These are phyloP conservation scores for Lipomyces anomalus DNA, from an alignment of 805 yeast species.

Conservation along the genomic window DNA sequence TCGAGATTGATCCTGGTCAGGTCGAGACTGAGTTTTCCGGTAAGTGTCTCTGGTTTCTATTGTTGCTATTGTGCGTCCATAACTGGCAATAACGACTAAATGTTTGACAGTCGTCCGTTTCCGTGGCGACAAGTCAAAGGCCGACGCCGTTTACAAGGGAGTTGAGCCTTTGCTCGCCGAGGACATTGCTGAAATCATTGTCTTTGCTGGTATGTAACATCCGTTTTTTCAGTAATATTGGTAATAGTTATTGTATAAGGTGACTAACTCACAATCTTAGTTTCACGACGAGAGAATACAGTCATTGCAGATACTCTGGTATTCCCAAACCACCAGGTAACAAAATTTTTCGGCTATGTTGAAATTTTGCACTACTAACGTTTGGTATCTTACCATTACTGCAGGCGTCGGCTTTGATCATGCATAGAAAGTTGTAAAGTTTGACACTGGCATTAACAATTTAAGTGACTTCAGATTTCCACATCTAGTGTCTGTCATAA, in stretches of 20 bases:
- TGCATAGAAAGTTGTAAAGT: slow-evolving; percentile 23
- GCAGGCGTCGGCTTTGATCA: slow-evolving; percentile 23
- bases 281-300: slow-evolving; percentile 62
- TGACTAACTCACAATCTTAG: slow-evolving; percentile 7
- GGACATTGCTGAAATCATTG: slow-evolving; percentile 71
- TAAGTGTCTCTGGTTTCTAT: slow-evolving; percentile 6
- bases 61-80: background rate
- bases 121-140: slow-evolving; percentile 55
- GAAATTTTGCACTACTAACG: background rate
- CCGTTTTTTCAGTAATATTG: background rate
- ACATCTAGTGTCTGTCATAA: too few species aligned
- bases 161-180: slow-evolving; percentile 65
- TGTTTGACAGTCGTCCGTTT: slow-evolving; percentile 25
- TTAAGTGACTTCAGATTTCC: too few species aligned
- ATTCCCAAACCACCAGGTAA: slow-evolving; percentile 82
- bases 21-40: slow-evolving; percentile 71
- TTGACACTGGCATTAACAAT: too few species aligned
- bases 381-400: slow-evolving; percentile 1
- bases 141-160: slow-evolving; percentile 60
- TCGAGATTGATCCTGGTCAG: slow-evolving; percentile 73
- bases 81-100: background rate
- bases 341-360: slow-evolving; percentile 48
- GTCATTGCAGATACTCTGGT: slow-evolving; percentile 77
- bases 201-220: slow-evolving; percentile 40
- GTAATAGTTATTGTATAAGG: background rate